phyloP scores from a whole-genome alignment of 108 stramenopile genomes.

The Skeletonema costatum region DNA sequence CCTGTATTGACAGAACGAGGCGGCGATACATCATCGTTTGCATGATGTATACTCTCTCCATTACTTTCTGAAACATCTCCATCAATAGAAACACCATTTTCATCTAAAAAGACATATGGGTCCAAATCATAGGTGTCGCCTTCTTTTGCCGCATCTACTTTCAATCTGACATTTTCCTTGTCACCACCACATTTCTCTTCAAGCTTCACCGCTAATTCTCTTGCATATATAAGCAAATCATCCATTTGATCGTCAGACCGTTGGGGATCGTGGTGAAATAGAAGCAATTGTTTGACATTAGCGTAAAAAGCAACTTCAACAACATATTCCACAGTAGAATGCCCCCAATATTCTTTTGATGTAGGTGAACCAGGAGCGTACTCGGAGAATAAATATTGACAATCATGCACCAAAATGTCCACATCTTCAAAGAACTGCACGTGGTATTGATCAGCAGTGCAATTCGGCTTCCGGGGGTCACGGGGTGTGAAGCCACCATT shows the following conservation, averaged over 20 bases:
- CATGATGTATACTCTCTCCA: neutral
- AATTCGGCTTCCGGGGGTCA: neutral
- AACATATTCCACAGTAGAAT: slow-evolving; percentile 48
- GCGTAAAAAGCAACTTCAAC: slow-evolving; percentile 45
- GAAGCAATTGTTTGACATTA: slow-evolving; percentile 26
- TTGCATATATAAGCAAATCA: slow-evolving; percentile 27
- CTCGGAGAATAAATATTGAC: slow-evolving; percentile 32
- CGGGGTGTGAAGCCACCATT: slow-evolving; percentile 16
- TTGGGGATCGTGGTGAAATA: slow-evolving; percentile 48
- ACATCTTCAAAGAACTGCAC: slow-evolving; percentile 35
- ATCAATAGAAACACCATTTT: neutral
- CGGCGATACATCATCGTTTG: neutral
- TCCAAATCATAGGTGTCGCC: slow-evolving; percentile 20
- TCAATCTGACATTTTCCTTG: neutral
- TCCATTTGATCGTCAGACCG: slow-evolving; percentile 45
- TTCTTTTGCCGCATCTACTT: slow-evolving; percentile 27
- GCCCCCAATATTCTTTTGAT: slow-evolving; percentile 40
- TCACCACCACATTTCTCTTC: slow-evolving; percentile 10
- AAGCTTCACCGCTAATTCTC: slow-evolving; percentile 11
- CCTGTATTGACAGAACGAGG: slow-evolving; percentile 11
- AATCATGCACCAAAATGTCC: slow-evolving; percentile 39
- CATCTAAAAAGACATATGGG: slow-evolving; percentile 12
- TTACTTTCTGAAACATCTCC: neutral
- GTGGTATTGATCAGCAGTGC: slow-evolving; percentile 37
- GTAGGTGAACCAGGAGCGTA: slow-evolving; percentile 13